These are phyloP conservation scores for Eleusine coracana DNA, from an alignment of 176 grass and related monocot species.

Conservation along the genomic window DNA sequence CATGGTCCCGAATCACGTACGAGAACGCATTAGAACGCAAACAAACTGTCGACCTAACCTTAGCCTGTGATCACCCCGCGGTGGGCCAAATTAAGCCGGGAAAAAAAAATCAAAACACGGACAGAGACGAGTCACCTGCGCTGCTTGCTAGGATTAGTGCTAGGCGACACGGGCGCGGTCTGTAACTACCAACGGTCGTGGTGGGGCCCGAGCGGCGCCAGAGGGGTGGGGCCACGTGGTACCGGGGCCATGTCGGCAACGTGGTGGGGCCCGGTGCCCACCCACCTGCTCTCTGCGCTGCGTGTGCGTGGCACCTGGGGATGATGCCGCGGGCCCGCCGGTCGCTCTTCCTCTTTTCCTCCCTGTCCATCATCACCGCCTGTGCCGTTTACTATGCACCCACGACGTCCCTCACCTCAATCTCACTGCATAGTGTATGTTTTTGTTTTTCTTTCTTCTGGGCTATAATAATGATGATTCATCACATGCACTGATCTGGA, in stretches of 20 bases:
- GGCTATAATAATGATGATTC: no score
- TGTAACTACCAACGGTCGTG: conserved; percentile 67
- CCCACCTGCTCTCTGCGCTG: conserved; percentile 17
- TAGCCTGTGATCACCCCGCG: no score
- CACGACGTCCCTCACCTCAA: no score
- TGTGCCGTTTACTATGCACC: no score
- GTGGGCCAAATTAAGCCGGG: no score
- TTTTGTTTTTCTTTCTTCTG: no score
- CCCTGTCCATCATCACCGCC: no score
- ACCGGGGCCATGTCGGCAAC: conserved; percentile 18
- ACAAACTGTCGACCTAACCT: not conserved
- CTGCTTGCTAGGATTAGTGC: no score
- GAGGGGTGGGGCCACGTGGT: conserved; percentile 30
- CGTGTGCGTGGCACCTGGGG: conserved; percentile 25
- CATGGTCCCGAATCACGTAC: conserved; percentile 5
- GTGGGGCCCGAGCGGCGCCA: not conserved
- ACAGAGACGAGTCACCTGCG: not conserved
- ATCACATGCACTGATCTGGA: no score
- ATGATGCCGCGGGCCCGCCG: not conserved
- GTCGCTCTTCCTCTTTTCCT: no score
- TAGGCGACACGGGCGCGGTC: not conserved
- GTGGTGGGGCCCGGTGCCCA: conserved; percentile 25
- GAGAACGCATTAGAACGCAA: not conserved
- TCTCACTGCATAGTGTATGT: no score
- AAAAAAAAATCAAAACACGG: no score